Conservation (phyloP, 75 land plant species). For the Picea sitchensis region DNA sequence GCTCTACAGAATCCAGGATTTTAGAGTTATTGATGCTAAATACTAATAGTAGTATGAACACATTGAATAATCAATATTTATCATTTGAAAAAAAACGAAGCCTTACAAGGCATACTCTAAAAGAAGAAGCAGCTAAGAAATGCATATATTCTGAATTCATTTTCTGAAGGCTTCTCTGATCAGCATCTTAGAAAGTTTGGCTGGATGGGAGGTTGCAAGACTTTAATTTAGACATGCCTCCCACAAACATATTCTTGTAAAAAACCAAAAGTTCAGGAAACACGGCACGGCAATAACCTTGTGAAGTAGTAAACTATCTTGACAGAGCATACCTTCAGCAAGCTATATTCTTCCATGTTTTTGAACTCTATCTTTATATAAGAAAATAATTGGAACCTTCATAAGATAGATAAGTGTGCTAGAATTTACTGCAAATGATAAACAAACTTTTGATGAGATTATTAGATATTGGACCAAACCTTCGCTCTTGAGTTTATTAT, state of each 20-base stretch:
- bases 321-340: not conserved
- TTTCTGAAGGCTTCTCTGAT: not conserved
- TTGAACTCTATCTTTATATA: no score
- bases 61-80: not conserved
- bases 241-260: not conserved
- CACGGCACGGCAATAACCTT: not conserved
- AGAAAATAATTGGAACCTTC: not conserved
- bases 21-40: not conserved
- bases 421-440: no score
- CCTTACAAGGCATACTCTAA: no score
- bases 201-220: not conserved
- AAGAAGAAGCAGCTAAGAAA: not conserved
- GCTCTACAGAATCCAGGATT: slow-evolving; percentile 56
- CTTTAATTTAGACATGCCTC: not conserved
- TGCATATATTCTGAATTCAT: not conserved
- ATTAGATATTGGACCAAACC: not conserved
- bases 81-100: not conserved
- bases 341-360: not conserved
- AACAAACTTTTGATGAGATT: not conserved
- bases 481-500: not conserved
- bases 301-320: not conserved
- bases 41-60: not conserved
- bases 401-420: not conserved
- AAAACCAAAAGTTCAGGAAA: not conserved
- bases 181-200: not conserved